These are phyloP conservation scores for Colletotrichum sp. DNA, from an alignment of 2,329 filamentous ascomycete genomes.

Conservation along the genomic window DNA sequence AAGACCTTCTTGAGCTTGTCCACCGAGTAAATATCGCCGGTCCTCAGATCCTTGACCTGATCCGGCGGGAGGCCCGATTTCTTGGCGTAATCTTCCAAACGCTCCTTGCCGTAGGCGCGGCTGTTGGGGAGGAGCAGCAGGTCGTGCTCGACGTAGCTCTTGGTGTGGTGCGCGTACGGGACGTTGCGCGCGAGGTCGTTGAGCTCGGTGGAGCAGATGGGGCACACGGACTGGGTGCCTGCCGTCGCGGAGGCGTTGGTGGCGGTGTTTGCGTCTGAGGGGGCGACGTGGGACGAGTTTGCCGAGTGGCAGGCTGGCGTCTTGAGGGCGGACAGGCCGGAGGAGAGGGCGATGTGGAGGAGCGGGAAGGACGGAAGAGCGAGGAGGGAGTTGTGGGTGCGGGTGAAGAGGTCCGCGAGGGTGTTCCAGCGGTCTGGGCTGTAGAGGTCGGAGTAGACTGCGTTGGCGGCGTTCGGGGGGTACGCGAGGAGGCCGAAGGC, in stretches of 20 bases:
- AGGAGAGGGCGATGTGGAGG: constrained; percentile 88
- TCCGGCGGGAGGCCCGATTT: constrained; percentile 75
- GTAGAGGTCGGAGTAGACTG: constrained; percentile 67
- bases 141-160: constrained; percentile 90
- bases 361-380: constrained; percentile 82
- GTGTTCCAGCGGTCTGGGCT: constrained; percentile 73
- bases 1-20: constrained; percentile 83
- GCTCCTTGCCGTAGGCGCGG: constrained; percentile 79
- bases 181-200: constrained; percentile 89
- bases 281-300: constrained; percentile 49
- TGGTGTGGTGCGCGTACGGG: constrained; percentile 93
- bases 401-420: constrained; percentile 81
- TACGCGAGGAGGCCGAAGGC: constrained; percentile 85
- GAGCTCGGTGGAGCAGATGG: constrained; percentile 94
- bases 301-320: constrained; percentile 89
- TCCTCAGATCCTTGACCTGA: constrained; percentile 79
- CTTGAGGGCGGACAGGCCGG: constrained; percentile 92
- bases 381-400: constrained; percentile 86
- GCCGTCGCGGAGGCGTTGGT: constrained; percentile 18
- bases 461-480: constrained; percentile 57
- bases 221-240: constrained; percentile 65
- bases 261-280: constrained; percentile 41
- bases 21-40: constrained; percentile 69
- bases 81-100: constrained; percentile 76
- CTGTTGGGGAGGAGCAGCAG: constrained; percentile 87